Conservation (phyloP, 2,329 filamentous ascomycete species). For the Chaetothyriales sp. region DNA sequence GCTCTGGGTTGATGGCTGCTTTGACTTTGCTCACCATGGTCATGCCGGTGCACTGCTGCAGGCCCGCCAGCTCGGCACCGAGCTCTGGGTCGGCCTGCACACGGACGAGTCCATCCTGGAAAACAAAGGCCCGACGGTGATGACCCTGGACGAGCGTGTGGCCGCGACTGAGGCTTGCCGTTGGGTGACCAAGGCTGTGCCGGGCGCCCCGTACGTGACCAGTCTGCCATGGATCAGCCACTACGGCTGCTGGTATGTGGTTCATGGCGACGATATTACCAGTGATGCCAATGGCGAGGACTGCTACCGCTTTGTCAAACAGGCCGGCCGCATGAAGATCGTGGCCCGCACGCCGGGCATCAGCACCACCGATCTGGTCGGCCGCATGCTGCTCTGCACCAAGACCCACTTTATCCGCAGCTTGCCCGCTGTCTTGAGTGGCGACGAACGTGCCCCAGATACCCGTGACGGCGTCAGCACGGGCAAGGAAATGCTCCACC, state of each 20-base stretch:
- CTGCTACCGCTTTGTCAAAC: slow-evolving; percentile 96
- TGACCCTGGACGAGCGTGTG: slow-evolving; percentile 79
- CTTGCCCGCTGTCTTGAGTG: slow-evolving; percentile 53
- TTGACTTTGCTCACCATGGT: slow-evolving; percentile 96
- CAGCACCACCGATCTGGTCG: slow-evolving; percentile 94
- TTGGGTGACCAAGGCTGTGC: slow-evolving; percentile 75
- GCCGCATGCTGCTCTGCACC: slow-evolving; percentile 94
- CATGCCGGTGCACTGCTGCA: slow-evolving; percentile 96
- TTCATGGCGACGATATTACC: slow-evolving; percentile 94
- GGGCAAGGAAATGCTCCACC: slow-evolving; percentile 55
- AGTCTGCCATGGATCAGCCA: slow-evolving; percentile 85
- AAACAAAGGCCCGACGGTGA: slow-evolving; percentile 96
- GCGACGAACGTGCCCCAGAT: slow-evolving; percentile 23
- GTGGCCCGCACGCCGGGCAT: slow-evolving; percentile 94
- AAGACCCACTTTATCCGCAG: slow-evolving; percentile 82
- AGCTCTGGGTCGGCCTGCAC: slow-evolving; percentile 85
- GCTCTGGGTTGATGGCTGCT: slow-evolving; percentile 97
- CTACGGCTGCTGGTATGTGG: slow-evolving; percentile 89
- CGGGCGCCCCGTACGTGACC: slow-evolving; percentile 86
- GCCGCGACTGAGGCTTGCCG: slow-evolving; percentile 87
- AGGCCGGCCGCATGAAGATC: slow-evolving; percentile 83
- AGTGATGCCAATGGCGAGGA: slow-evolving; percentile 86
- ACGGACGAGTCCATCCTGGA: slow-evolving; percentile 89
- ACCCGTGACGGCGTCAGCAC: background rate
- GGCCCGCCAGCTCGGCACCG: slow-evolving; percentile 74